Evolutionary conservation across 148 eudicot species (phyloP).

Genomic region (Tetragonia tetragonoides): DNA sequence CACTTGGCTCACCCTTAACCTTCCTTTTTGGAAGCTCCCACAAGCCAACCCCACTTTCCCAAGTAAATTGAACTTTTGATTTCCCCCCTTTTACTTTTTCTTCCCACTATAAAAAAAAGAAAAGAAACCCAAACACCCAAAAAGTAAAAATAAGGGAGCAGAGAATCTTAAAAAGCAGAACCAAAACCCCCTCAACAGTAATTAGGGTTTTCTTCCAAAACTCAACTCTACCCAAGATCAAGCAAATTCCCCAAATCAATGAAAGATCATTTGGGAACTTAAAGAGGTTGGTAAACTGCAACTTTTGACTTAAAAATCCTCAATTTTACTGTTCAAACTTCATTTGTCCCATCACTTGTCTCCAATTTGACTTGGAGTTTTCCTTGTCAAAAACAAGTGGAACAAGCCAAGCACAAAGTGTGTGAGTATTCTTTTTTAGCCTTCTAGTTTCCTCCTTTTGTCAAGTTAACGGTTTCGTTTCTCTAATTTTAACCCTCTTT

Average conservation of each 20-base stretch:
- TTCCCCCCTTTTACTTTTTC: conserved; percentile 10
- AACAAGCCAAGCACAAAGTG: conserved; percentile 17
- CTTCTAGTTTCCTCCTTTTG: conserved; percentile 8
- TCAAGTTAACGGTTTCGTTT: conserved; percentile 3
- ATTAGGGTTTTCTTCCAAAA: conserved; percentile 20
- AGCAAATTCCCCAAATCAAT: conserved; percentile 12
- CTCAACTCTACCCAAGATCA: not conserved
- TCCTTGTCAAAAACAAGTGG: conserved; percentile 15
- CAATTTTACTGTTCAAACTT: conserved; percentile 9
- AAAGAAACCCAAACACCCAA: conserved; percentile 5
- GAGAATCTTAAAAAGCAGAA: conserved; percentile 19
- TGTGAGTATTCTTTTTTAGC: conserved; percentile 3
- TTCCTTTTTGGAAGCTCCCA: conserved; percentile 20
- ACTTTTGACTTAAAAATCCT: not conserved
- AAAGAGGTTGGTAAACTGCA: conserved; percentile 3
- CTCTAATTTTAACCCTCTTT: conserved; percentile 1
- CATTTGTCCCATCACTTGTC: not conserved
- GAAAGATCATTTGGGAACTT: not conserved
- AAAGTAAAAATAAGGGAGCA: not conserved
- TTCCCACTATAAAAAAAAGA: conserved; percentile 3
- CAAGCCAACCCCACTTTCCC: not conserved
- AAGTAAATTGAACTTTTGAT: conserved; percentile 21
- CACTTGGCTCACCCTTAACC: not conserved
- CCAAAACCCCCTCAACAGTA: not conserved
- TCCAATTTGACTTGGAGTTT: conserved; percentile 17